Conservation (phyloP, 73 alveolate species). For the Paraurostyla sp. region DNA sequence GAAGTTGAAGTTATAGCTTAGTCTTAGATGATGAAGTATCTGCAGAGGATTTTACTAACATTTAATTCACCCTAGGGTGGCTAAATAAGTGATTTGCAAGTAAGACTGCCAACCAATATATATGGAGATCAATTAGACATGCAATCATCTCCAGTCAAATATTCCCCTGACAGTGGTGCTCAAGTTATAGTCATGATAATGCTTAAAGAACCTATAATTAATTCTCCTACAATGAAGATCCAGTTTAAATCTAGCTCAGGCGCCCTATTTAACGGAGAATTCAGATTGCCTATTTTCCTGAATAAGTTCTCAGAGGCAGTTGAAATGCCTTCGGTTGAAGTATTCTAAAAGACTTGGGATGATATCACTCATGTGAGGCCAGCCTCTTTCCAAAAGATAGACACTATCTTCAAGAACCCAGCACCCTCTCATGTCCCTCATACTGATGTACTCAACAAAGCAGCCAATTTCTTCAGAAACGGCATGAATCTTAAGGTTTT, state of each 20-base stretch:
- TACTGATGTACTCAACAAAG: conserved; percentile 66
- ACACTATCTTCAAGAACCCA: conserved; percentile 65
- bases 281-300: conserved; percentile 63
- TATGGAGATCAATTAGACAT: conserved; percentile 22
- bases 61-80: conserved; percentile 24
- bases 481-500: conserved; percentile 65
- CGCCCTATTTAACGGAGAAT: not conserved
- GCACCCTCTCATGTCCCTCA: conserved; percentile 60
- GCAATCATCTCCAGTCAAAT: conserved; percentile 52
- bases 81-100: conserved; percentile 45
- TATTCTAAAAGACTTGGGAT: conserved; percentile 61
- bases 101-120: not conserved
- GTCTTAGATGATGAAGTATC: conserved; percentile 37
- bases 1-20: conserved; percentile 15
- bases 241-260: conserved; percentile 19
- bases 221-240: conserved; percentile 36
- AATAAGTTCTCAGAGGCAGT: conserved; percentile 69
- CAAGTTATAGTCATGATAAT: conserved; percentile 50
- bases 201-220: conserved; percentile 9
- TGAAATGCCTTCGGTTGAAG: conserved; percentile 71
- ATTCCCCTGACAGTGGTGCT: conserved; percentile 50
- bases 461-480: conserved; percentile 54
- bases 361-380: conserved; percentile 72
- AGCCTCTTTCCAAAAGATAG: conserved; percentile 64
- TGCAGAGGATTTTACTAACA: conserved; percentile 53